These are phyloP conservation scores for Fusarium succisae DNA, from an alignment of 2,329 filamentous ascomycete genomes.

Conservation along the genomic window DNA sequence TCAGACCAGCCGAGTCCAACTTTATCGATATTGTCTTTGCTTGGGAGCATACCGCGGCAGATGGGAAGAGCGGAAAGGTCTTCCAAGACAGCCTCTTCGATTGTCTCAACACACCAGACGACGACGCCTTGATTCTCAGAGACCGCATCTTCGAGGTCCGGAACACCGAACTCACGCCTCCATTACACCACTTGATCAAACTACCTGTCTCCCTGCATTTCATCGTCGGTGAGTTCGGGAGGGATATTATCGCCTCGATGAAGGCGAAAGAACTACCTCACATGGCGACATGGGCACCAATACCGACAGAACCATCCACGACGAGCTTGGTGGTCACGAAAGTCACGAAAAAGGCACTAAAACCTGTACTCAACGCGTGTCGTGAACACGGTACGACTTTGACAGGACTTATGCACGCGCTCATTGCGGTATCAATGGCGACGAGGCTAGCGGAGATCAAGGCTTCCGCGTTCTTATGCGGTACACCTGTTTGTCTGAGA, in stretches of 20 bases:
- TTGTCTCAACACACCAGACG: not conserved
- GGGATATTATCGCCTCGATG: not conserved
- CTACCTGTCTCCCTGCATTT: not conserved
- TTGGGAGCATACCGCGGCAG: constrained; percentile 19
- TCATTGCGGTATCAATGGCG: constrained; percentile 4
- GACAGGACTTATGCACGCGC: constrained; percentile 1
- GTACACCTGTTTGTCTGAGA: constrained; percentile 9
- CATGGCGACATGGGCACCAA: constrained; percentile 9
- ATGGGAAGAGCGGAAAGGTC: constrained; percentile 18
- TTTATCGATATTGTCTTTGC: constrained; percentile 22
- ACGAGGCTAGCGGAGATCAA: not conserved
- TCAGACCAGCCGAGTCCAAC: not conserved
- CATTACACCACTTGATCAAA: not conserved
- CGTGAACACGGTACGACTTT: constrained; percentile 9
- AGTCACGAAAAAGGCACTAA: not conserved
- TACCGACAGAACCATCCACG: not conserved
- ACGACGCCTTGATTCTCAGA: not conserved
- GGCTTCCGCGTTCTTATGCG: constrained; percentile 1
- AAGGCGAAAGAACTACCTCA: not conserved
- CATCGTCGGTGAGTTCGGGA: not conserved
- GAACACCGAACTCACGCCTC: not conserved
- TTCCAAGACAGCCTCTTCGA: constrained; percentile 6
- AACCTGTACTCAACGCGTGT: not conserved
- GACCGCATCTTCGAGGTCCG: constrained; percentile 9
- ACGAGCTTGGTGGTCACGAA: not conserved